Evolutionary conservation across 106 monocot species (phyloP), one percentile per base, ranked within the genome.

Genomic region (Chionographis japonica): DNA sequence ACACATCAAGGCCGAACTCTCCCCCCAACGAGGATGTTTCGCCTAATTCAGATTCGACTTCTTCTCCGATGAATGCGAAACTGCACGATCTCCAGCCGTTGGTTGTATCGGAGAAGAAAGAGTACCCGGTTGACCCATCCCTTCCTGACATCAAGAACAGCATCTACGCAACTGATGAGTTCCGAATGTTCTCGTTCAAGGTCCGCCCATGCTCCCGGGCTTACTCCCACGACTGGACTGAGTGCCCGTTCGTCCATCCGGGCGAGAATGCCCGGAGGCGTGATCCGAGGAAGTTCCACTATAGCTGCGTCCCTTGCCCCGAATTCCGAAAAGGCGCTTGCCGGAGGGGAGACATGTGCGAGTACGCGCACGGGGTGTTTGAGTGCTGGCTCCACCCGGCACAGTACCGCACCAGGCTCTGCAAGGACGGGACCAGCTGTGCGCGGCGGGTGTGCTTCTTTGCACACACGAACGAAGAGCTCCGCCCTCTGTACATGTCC

Each of bases 351-450:
- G 85, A 89, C 40, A 58, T 82, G 12, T 89, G 89, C 27, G 89
- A 89, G 70, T 89, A 89, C 39, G 85, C 89, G 0, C 89, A 89
- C 37, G 88, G 88, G 37, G 88, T 88, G 62, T 88, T 88, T 38
- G 88, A 88, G 72, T 88, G 88, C 50, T 88, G 88, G 88, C 81
- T 88, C 37, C 88, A 88, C 69, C 88, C 88, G 17, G 84, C 88
- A 17, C 88, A 84, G 76, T 88, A 88, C 41, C 63, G 88, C 8
- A 88, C 88, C 0, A 65, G 88, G 62, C 78, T 84, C 10, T 89
- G 89, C 68, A 89, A 89, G 66, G 89, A 89, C 42, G 89, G 85
- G 2, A 68, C 59, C 0, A 27, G 41, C 37, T 89, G 89, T 49
- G 65, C 63, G 9, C 67, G 89, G 27, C 72, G 89, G 10, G 82